A percentile compares a stretch with the other conserved stretches of the same genome.
Conservation (phyloP, 2,329 filamentous ascomycete genomes). For the Venturia oleaginea region DNA sequence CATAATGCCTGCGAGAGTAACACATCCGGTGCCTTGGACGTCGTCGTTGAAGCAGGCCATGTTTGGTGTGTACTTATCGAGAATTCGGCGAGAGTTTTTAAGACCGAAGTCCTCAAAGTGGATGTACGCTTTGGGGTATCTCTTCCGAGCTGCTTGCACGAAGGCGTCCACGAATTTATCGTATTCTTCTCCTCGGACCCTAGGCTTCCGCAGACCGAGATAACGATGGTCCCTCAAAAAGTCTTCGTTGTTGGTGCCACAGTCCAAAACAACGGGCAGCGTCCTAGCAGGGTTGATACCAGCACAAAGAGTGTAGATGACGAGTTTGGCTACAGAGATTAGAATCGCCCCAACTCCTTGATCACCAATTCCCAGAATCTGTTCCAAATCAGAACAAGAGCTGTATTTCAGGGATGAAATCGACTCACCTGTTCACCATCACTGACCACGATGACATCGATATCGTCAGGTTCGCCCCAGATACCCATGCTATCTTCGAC, state of each 20-base stretch:
- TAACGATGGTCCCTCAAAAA: constrained; percentile 71
- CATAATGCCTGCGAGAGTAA: constrained; percentile 75
- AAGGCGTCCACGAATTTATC: constrained; percentile 70
- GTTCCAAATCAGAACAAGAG: constrained; percentile 27
- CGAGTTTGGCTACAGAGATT: constrained; percentile 76
- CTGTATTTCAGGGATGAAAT: constrained; percentile 13
- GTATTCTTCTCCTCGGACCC: constrained; percentile 63
- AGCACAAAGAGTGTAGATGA: constrained; percentile 75
- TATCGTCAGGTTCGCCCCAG: constrained; percentile 62
- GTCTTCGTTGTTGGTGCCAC: constrained; percentile 72
- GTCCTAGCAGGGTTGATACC: constrained; percentile 73
- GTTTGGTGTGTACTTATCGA: constrained; percentile 64
- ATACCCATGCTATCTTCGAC: constrained; percentile 58
- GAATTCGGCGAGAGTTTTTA: constrained; percentile 62
- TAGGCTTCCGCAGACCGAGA: constrained; percentile 59
- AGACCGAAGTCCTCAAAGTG: constrained; percentile 89
- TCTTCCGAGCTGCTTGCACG: constrained; percentile 55
- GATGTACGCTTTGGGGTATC: constrained; percentile 72
- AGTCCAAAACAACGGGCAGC: constrained; percentile 74
- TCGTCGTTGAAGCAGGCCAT: constrained; percentile 88
- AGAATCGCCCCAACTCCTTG: constrained; percentile 79
- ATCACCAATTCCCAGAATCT: constrained; percentile 83
- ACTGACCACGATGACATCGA: constrained; percentile 83
- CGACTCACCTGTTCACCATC: constrained; percentile 46
- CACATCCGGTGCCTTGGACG: constrained; percentile 80